Percentiles rank a stretch among this genome's conserved stretches.
Conservation (phyloP, 495 filamentous ascomycete genomes). For the Cryomyces minteri region DNA sequence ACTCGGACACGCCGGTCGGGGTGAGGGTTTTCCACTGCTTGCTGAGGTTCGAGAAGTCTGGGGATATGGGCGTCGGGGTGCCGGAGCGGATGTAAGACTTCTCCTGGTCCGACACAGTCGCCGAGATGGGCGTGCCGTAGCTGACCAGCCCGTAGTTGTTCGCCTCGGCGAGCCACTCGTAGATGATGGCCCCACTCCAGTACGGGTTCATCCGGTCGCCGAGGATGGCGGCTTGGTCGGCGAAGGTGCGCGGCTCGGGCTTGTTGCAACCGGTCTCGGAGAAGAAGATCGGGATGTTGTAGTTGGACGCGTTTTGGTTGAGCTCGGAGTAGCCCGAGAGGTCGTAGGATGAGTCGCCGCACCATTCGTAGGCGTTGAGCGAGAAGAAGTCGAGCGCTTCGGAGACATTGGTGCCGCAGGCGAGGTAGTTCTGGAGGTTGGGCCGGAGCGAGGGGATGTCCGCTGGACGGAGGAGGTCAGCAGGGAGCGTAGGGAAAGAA, state of each 20-base stretch:
- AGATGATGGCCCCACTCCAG: constrained; percentile 74
- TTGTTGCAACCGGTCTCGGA: constrained; percentile 32
- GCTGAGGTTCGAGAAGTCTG: constrained; percentile 65
- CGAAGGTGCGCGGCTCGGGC: constrained; percentile 47
- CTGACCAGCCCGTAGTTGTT: constrained; percentile 75
- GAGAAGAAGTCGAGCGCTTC: constrained; percentile 71
- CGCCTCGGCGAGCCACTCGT: constrained; percentile 78
- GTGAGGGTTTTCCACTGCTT: constrained; percentile 54
- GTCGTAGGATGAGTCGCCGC: constrained; percentile 40
- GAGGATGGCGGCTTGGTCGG: constrained; percentile 62
- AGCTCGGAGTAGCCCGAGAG: constrained; percentile 54
- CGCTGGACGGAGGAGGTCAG: constrained; percentile 19
- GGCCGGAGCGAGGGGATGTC: constrained; percentile 68
- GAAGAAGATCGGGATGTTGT: constrained; percentile 47
- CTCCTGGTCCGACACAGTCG: constrained; percentile 29
- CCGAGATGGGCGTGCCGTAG: constrained; percentile 38
- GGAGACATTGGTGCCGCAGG: constrained; percentile 47
- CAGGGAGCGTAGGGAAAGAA: not conserved
- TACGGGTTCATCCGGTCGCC: constrained; percentile 47
- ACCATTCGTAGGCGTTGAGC: constrained; percentile 85
- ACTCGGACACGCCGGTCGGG: constrained; percentile 45
- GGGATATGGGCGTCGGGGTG: constrained; percentile 51
- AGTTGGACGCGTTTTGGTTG: constrained; percentile 34
- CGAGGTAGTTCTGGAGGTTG: constrained; percentile 77
- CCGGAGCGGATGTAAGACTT: constrained; percentile 50